A percentile compares a stretch with the other conserved stretches of the same genome.
Evolutionary conservation across 306 rosid genomes (phyloP).

Genomic region (Prunus persica): DNA sequence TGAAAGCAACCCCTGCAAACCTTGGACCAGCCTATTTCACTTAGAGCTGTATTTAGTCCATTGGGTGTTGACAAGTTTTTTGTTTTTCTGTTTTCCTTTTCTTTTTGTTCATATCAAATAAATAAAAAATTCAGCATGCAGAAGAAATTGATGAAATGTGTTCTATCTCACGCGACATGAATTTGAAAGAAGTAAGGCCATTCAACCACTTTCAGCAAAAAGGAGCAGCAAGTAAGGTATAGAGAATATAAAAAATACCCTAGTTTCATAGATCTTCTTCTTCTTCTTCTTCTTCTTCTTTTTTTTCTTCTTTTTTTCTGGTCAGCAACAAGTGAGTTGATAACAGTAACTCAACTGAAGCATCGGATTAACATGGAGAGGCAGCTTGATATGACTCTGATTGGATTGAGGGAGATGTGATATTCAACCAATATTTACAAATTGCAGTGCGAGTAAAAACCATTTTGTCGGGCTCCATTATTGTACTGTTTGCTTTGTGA

Average conservation of each 20-base stretch:
- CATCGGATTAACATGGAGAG: background rate
- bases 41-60: conserved; percentile 1
- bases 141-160: background rate
- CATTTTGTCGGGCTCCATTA: conserved; percentile 1
- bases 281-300: too few relatives aligned
- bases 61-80: background rate
- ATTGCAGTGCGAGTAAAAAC: background rate
- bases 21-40: background rate
- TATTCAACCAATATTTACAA: background rate
- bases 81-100: background rate
- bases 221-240: background rate
- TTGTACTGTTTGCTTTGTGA: background rate
- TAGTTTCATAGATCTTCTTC: too few relatives aligned
- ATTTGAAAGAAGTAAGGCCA: background rate
- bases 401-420: conserved; percentile 17
- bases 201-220: background rate
- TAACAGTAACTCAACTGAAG: too few relatives aligned
- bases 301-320: too few relatives aligned
- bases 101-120: background rate
- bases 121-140: background rate
- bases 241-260: too few relatives aligned
- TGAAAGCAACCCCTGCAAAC: conserved; percentile 29
- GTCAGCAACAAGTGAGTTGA: too few relatives aligned
- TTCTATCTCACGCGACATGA: background rate
- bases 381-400: conserved; percentile 4